Percentiles rank a stretch among this genome's conserved stretches.
phyloP scores from a whole-genome alignment of 805 yeast genomes.

The Candida qinlingensis region DNA sequence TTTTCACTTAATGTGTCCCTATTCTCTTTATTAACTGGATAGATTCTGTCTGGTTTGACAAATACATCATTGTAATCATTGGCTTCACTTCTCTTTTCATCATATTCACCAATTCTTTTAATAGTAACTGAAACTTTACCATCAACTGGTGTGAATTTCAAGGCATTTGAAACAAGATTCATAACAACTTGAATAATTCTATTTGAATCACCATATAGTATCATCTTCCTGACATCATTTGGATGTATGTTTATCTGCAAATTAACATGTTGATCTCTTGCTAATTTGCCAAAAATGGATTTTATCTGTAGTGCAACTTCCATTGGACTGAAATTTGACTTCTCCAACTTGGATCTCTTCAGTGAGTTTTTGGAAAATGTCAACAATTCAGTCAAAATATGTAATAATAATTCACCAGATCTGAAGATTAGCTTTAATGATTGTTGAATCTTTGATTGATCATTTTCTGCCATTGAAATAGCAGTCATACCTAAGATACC shows the following conservation, averaged over 20 bases:
- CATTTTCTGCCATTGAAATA: constrained; percentile 84
- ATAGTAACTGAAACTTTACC: constrained; percentile 70
- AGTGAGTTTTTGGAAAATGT: constrained; percentile 91
- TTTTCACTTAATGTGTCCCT: background rate
- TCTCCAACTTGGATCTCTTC: constrained; percentile 77
- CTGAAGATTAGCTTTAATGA: constrained; percentile 79
- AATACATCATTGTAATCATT: constrained; percentile 41
- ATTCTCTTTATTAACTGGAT: constrained; percentile 1
- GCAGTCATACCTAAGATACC: constrained; percentile 96
- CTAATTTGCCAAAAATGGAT: constrained; percentile 78
- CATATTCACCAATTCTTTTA: constrained; percentile 67
- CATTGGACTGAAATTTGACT: constrained; percentile 68
- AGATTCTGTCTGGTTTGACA: constrained; percentile 24
- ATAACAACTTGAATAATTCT: constrained; percentile 87
- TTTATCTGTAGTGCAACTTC: constrained; percentile 83
- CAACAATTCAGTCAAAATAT: constrained; percentile 82
- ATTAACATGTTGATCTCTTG: constrained; percentile 69
- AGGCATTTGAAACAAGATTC: constrained; percentile 85
- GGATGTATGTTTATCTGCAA: constrained; percentile 62
- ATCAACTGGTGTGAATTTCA: constrained; percentile 88
- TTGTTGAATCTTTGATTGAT: constrained; percentile 59
- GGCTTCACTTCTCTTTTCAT: constrained; percentile 40
- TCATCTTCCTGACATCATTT: constrained; percentile 50
- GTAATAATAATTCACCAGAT: constrained; percentile 85
- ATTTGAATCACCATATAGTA: constrained; percentile 82